Base-by-base conservation (phyloP, 2,329 filamentous ascomycete genomes). In the Aspergillus floridensis region DNA sequence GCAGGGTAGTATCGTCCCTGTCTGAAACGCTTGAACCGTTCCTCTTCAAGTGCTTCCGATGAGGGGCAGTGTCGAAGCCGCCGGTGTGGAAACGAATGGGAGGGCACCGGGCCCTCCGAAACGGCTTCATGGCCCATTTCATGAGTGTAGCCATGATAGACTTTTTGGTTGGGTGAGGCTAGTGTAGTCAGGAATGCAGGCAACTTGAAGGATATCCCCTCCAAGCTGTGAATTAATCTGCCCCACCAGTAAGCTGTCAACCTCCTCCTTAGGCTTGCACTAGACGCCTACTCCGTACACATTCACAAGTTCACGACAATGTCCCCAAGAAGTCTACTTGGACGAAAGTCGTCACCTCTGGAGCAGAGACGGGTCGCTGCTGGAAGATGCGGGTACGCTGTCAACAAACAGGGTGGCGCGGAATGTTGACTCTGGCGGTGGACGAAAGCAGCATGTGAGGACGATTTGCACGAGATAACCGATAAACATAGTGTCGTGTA, bases 21-120 rank as follows among this genome's bases (percentile, higher is more conserved):
- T 48, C 66, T 65, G 60, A 70, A 71, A n/a, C 51, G 32, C 46
- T 66, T 56, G 58, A 68, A 68, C 16, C 59, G 60, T 64, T 71
- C 4, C 22, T 22, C 68, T 57, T 71, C 66, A 53, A 69, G 63
- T 1, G 68, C 32, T 58, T 63, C 47, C 4, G 61, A 59, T 3
- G 60, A 56, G 21, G n/a, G 51, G 68, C 53, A 6, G 49, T 65
- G 59, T 66, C 52, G 35, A 29, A 29, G 7, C 26, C 26, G 26
- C 26, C 10, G 26, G 7, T 29, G 6, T 7, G 26, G 7, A 29
- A 29, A 2, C 5, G 26, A 6, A 29, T 29, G 26, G 26, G 7
- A 29, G 26, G 7, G 26, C 26, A 29, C 7, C 2, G 26, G 7
- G 2, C 26, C 26, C 26, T 29, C 26, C 26, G 26, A 29, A 10